Evolutionary conservation across 2,329 filamentous ascomycete species (phyloP).

Genomic region (Alternaria hordeiaustralica): DNA sequence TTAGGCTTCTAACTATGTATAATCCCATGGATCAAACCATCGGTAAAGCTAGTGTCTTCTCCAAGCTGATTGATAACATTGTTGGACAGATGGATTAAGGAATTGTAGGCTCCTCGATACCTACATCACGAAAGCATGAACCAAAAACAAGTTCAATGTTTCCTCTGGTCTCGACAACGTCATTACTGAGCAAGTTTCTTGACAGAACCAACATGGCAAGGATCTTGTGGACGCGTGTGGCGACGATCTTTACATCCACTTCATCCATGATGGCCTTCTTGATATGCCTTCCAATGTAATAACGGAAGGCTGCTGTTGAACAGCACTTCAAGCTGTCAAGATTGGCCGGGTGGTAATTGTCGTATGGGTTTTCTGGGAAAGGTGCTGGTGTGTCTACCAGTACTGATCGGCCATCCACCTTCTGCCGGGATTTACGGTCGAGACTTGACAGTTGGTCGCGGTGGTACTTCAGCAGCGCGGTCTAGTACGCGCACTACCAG

Average conservation of each 20-base stretch:
- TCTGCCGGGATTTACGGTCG: too few species aligned
- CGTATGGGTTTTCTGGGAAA: neutral
- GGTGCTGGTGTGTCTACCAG: neutral
- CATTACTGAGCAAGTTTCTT: neutral
- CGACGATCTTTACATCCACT: neutral
- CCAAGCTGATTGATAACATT: neutral
- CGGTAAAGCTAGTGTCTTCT: neutral
- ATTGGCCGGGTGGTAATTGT: neutral
- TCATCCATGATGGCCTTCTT: neutral
- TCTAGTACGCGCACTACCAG: too few species aligned
- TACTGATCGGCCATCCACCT: too few species aligned
- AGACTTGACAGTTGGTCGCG: too few species aligned
- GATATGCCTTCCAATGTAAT: neutral
- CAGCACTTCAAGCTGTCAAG: neutral
- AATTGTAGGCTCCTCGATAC: too few species aligned
- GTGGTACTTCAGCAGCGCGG: too few species aligned
- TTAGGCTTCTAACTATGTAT: neutral
- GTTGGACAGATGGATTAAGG: too few species aligned
- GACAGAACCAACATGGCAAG: neutral
- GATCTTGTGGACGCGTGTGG: neutral
- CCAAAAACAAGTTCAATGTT: neutral
- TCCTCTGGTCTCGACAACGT: rapidly evolving
- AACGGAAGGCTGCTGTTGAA: neutral
- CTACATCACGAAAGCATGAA: too few species aligned
- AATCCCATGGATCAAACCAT: neutral